phyloP scores from a whole-genome alignment of 176 grass and related monocot genomes.

The Zizania latifolia region DNA sequence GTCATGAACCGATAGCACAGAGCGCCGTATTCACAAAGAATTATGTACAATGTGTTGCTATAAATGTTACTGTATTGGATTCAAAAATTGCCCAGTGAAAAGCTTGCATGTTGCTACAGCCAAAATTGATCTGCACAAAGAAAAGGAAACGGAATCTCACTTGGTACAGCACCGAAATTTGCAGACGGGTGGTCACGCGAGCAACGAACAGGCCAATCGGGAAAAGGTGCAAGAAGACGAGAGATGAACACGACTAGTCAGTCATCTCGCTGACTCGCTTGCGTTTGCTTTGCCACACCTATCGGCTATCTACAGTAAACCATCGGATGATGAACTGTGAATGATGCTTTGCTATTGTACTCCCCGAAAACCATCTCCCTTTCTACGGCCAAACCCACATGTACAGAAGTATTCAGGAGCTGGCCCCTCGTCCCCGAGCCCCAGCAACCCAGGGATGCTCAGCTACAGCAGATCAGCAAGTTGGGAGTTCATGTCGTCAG shows the following conservation, averaged over 20 bases:
- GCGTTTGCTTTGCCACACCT: slow-evolving; percentile 10
- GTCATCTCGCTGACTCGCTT: slow-evolving; percentile 17
- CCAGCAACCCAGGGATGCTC: slow-evolving; percentile 77
- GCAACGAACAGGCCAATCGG: background rate
- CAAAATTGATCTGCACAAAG: background rate
- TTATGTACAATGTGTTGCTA: background rate
- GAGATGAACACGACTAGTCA: background rate
- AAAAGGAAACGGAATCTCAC: background rate
- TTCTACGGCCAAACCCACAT: slow-evolving; percentile 47
- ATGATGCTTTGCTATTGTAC: slow-evolving; percentile 9
- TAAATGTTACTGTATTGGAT: background rate
- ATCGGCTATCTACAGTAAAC: slow-evolving; percentile 29
- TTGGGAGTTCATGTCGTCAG: slow-evolving; percentile 49
- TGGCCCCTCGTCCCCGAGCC: slow-evolving; percentile 47
- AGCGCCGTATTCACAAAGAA: background rate
- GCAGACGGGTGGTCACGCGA: background rate
- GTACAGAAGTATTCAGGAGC: slow-evolving; percentile 55
- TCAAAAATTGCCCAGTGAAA: background rate
- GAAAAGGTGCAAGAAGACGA: background rate
- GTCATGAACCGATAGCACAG: background rate
- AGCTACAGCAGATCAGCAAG: slow-evolving; percentile 55
- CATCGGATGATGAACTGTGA: background rate
- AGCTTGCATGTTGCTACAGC: background rate
- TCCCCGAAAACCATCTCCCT: background rate
- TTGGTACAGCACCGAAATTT: slow-evolving; percentile 17